Evolutionary conservation across 2,329 filamentous ascomycete genomes (phyloP), one percentile per base, ranked within the genome.

Genomic region (Ceratocystis eucalypticola): DNA sequence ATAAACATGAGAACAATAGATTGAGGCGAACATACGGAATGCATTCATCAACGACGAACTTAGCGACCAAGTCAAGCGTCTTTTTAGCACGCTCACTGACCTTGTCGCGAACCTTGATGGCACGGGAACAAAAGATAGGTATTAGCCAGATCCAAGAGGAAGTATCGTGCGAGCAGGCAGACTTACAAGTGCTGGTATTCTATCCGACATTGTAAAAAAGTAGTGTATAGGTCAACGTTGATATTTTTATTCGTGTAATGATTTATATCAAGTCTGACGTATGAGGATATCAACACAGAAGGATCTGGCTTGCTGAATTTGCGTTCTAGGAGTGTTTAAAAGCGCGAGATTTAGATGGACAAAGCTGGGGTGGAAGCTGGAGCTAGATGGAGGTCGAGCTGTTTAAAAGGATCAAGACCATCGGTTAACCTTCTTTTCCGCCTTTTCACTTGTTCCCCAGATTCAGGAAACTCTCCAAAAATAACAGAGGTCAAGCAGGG

Each of bases 41-140:
- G 75, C 89, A 99, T 80, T 96, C 92, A 77, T 96, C 92, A 74
- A 97, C 89, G 71, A 99, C 94, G 73, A 99, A 99, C 76, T 91
- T 91, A 80, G 93, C 90, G 71, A 99, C 89, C 70, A 91, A 74
- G 73, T 96, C 92, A 70, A 96, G 80, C 37, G 88, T 89, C 80
- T 88, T 86, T 78, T 88, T 89, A 64, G 92, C 92, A 72, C 84
- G 82, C 68, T 95, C 91, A 78, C 90, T 95, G 71, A 96, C 89
- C 75, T 81, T 80, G 72, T 80, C 73, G 66, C 75, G 73, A 66
- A 78, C 79, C 80, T 82, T 67, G 10, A 12, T 12, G 10, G 3
- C 57, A 72, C 37, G 72, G 69, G 57, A 55, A 61, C 22, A 22
- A 53, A 30, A 62, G 3, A 5, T 41, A 22, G 20, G 8, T 61